phyloP scores from a whole-genome alignment of 1,284 basidiomycete species.

The Clitocybe nebularis region DNA sequence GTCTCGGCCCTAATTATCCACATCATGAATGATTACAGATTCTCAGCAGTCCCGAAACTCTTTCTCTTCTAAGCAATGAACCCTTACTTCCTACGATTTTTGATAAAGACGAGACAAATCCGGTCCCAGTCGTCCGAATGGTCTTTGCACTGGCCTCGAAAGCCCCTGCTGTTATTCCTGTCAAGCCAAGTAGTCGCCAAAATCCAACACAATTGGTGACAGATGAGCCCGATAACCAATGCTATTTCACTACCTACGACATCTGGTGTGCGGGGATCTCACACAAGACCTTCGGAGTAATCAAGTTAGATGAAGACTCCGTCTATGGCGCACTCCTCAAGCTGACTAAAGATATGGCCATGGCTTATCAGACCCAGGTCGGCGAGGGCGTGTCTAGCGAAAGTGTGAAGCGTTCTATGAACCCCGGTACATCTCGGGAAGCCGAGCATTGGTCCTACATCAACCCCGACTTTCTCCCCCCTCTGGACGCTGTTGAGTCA shows the following conservation, averaged over 20 bases:
- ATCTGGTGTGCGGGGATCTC: not conserved
- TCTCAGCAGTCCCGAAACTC: conserved; percentile 2
- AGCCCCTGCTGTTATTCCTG: no score
- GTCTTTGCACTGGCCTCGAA: conserved; percentile 17
- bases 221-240: no score
- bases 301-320: not conserved
- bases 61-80: conserved; percentile 18
- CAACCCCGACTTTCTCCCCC: no score
- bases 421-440: conserved; percentile 30
- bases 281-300: not conserved
- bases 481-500: no score
- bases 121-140: conserved; percentile 21
- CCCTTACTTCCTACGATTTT: conserved; percentile 17
- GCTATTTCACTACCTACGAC: not conserved
- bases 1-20: conserved; percentile 22
- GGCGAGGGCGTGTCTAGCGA: no score
- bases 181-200: not conserved
- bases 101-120: conserved; percentile 7
- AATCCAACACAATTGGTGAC: no score
- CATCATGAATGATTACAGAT: conserved; percentile 22
- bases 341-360: not conserved
- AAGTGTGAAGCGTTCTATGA: conserved; percentile 17
- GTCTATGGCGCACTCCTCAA: not conserved
- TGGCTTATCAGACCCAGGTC: not conserved
- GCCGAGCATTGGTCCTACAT: no score